A percentile compares a stretch with the other conserved stretches of the same genome.
Evolutionary conservation across 1,139 yeast genomes (phyloP).

Genomic region (Zygosaccharomyces sapae): DNA sequence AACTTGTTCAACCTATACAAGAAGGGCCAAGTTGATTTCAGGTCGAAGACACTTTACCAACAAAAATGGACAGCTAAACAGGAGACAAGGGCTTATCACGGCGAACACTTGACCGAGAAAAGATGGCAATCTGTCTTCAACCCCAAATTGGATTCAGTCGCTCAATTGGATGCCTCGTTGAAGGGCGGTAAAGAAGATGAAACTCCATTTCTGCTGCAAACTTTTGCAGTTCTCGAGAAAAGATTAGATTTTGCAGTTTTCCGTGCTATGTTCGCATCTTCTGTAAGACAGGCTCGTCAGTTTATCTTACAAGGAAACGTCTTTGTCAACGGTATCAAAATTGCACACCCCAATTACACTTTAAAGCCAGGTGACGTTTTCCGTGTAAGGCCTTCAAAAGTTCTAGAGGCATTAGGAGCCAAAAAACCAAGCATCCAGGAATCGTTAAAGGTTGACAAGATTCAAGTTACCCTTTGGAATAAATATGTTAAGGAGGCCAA

Average conservation of each 20-base stretch:
- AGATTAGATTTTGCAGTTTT: conserved; percentile 86
- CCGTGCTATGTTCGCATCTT: conserved; percentile 89
- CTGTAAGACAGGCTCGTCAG: conserved; percentile 90
- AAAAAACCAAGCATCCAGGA: conserved; percentile 69
- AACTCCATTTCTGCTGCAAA: conserved; percentile 86
- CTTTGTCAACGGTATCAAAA: conserved; percentile 72
- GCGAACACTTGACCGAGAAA: conserved; percentile 84
- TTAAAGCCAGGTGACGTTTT: conserved; percentile 83
- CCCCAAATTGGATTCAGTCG: conserved; percentile 76
- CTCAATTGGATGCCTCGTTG: conserved; percentile 73
- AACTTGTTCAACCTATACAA: conserved; percentile 83
- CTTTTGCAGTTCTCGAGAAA: conserved; percentile 82
- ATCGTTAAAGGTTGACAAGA: conserved; percentile 63
- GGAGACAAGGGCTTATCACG: conserved; percentile 93
- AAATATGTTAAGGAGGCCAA: conserved; percentile 54
- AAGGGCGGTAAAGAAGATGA: conserved; percentile 51
- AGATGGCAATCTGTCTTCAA: conserved; percentile 72
- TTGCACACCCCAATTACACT: conserved; percentile 76
- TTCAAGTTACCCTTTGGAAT: conserved; percentile 74
- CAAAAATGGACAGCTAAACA: conserved; percentile 90
- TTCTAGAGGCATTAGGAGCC: conserved; percentile 79
- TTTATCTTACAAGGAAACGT: conserved; percentile 81
- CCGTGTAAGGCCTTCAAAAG: conserved; percentile 80
- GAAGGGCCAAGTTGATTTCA: conserved; percentile 51
- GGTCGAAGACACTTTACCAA: conserved; percentile 67